phyloP scores from a whole-genome alignment of 495 filamentous ascomycete species.

The Podospora conica region DNA sequence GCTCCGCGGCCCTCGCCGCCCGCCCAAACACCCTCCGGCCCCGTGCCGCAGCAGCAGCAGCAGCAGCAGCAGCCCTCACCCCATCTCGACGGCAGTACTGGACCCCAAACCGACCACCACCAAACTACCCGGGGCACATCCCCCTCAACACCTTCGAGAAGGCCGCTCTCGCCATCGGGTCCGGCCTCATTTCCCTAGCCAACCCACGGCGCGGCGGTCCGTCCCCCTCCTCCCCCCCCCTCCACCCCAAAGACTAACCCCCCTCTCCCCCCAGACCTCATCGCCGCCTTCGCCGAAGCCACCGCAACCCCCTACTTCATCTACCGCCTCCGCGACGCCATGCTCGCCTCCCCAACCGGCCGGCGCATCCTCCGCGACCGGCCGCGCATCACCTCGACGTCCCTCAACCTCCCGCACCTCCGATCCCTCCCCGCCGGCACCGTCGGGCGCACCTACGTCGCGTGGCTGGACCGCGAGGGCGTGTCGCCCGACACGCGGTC shows the following conservation, averaged over 20 bases:
- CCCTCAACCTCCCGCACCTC: slow-evolving; percentile 63
- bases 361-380: slow-evolving; percentile 86
- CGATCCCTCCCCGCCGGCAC: slow-evolving; percentile 65
- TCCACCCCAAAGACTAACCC: slow-evolving; percentile 1
- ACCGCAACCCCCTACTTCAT: slow-evolving; percentile 95
- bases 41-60: not conserved
- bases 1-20: slow-evolving; percentile 16
- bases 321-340: slow-evolving; percentile 80
- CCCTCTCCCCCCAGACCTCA: slow-evolving; percentile 59
- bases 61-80: not conserved
- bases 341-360: slow-evolving; percentile 79
- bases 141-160: slow-evolving; percentile 76
- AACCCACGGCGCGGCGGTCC: slow-evolving; percentile 74
- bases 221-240: slow-evolving; percentile 3
- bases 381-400: slow-evolving; percentile 78
- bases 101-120: slow-evolving; percentile 69
- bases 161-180: slow-evolving; percentile 71
- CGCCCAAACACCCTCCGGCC: slow-evolving; percentile 8
- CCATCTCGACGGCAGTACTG: slow-evolving; percentile 51
- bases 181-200: slow-evolving; percentile 69
- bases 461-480: slow-evolving; percentile 86
- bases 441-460: slow-evolving; percentile 77
- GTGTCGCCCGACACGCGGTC: slow-evolving; percentile 86
- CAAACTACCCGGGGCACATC: slow-evolving; percentile 87
- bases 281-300: slow-evolving; percentile 86